These are phyloP conservation scores for Fusarium redolens DNA, from an alignment of 2,329 filamentous ascomycete genomes.

Conservation along the genomic window DNA sequence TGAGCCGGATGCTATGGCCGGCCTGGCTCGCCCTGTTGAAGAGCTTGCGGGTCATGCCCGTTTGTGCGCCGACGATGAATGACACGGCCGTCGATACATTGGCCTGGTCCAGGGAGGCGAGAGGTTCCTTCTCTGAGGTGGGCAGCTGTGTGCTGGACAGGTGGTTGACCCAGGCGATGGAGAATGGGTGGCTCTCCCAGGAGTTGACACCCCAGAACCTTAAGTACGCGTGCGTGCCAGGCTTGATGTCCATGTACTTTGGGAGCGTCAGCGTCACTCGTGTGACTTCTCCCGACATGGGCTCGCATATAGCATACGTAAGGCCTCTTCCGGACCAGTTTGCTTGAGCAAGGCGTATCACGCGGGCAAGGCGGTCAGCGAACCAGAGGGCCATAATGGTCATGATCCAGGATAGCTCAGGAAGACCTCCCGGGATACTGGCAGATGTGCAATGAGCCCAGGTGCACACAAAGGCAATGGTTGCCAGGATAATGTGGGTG, in stretches of 20 bases:
- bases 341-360: slow-evolving; percentile 71
- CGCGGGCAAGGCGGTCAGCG: slow-evolving; percentile 73
- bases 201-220: slow-evolving; percentile 73
- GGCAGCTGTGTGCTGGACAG: slow-evolving; percentile 53
- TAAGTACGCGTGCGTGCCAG: slow-evolving; percentile 80
- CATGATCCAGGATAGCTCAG: slow-evolving; percentile 80
- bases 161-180: slow-evolving; percentile 78
- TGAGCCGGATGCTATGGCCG: slow-evolving; percentile 67
- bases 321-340: slow-evolving; percentile 71
- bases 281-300: slow-evolving; percentile 75
- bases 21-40: slow-evolving; percentile 71
- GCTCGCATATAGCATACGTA: slow-evolving; percentile 74
- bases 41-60: slow-evolving; percentile 86
- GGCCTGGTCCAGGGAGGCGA: slow-evolving; percentile 54
- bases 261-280: slow-evolving; percentile 78
- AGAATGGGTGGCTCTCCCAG: slow-evolving; percentile 84
- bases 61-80: slow-evolving; percentile 87
- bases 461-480: slow-evolving; percentile 74
- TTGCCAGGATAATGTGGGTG: slow-evolving; percentile 81
- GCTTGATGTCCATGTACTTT: slow-evolving; percentile 71
- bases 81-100: slow-evolving; percentile 70
- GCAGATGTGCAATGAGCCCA: slow-evolving; percentile 82
- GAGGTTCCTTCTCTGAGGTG: slow-evolving; percentile 55
- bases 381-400: slow-evolving; percentile 81
- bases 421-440: slow-evolving; percentile 71